phyloP scores from a whole-genome alignment of 139 green algal species.

The Picochlorum sp. region DNA sequence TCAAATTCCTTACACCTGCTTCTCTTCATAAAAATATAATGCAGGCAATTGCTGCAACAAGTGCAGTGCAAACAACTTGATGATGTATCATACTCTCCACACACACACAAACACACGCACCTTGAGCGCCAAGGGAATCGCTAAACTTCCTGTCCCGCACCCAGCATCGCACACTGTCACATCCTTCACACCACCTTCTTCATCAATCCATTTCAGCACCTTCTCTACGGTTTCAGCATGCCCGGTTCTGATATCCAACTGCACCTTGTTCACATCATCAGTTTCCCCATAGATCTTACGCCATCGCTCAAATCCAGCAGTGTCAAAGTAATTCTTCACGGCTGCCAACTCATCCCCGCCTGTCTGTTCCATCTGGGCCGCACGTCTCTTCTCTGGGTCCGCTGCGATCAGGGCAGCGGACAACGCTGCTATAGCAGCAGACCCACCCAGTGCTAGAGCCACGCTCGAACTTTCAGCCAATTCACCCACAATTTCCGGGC shows the following conservation, averaged over 20 bases:
- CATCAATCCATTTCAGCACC: slow-evolving; percentile 77
- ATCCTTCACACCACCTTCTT: slow-evolving; percentile 67
- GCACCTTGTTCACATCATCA: slow-evolving; percentile 98
- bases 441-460: slow-evolving; percentile 45
- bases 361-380: slow-evolving; percentile 56
- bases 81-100: too few species aligned
- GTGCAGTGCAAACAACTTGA: too few species aligned
- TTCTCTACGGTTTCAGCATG: slow-evolving; percentile 97
- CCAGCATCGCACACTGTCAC: slow-evolving; percentile 76
- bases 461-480: slow-evolving; percentile 7
- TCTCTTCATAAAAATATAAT: not conserved
- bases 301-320: slow-evolving; percentile 86
- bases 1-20: too few species aligned
- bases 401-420: slow-evolving; percentile 54
- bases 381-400: slow-evolving; percentile 65
- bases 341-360: slow-evolving; percentile 85
- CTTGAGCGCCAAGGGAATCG: slow-evolving; percentile 68
- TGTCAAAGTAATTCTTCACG: slow-evolving; percentile 97
- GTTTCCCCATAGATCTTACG: slow-evolving; percentile 97
- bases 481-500: not conserved
- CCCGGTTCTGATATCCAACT: slow-evolving; percentile 89
- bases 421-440: slow-evolving; percentile 56
- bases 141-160: slow-evolving; percentile 83
- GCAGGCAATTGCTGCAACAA: not conserved
- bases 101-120: slow-evolving; percentile 4